phyloP scores from a whole-genome alignment of 257 asterid genomes.

The Capsicum rhomboideum region DNA sequence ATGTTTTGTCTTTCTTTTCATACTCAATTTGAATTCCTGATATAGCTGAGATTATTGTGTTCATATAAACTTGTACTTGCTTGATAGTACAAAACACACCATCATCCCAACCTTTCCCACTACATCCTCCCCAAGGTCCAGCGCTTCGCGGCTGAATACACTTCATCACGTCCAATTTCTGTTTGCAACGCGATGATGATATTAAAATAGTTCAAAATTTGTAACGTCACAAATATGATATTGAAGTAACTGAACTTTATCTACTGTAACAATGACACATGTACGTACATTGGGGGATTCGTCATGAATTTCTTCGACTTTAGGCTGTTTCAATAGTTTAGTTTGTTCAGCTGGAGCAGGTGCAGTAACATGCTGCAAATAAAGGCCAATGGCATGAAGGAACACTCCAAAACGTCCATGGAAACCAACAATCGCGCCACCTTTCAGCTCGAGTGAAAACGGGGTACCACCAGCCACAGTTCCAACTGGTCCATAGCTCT shows the following conservation, averaged over 20 bases:
- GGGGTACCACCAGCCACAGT: not conserved
- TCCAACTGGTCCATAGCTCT: not conserved
- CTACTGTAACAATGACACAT: not conserved
- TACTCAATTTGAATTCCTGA: not conserved
- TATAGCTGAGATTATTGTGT: not conserved
- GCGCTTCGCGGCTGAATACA: not conserved
- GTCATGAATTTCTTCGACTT: not conserved
- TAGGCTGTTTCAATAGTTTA: not conserved
- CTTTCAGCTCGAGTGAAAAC: not conserved
- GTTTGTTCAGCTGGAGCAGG: not conserved
- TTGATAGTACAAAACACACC: slow-evolving; percentile 9
- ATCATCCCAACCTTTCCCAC: slow-evolving; percentile 14
- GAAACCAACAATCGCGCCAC: not conserved
- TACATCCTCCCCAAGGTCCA: slow-evolving; percentile 9
- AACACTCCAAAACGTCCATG: not conserved
- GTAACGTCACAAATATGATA: not conserved
- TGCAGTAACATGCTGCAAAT: not conserved
- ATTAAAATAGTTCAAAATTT: not conserved
- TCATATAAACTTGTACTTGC: not conserved
- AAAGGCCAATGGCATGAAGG: slow-evolving; percentile 5
- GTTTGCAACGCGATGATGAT: not conserved
- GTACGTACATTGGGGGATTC: not conserved
- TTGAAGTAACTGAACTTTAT: not conserved
- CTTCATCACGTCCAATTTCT: not conserved
- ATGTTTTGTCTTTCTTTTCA: not conserved